Conservation (phyloP, 176 grass and related monocot genomes). For the Aegilops longissima region DNA sequence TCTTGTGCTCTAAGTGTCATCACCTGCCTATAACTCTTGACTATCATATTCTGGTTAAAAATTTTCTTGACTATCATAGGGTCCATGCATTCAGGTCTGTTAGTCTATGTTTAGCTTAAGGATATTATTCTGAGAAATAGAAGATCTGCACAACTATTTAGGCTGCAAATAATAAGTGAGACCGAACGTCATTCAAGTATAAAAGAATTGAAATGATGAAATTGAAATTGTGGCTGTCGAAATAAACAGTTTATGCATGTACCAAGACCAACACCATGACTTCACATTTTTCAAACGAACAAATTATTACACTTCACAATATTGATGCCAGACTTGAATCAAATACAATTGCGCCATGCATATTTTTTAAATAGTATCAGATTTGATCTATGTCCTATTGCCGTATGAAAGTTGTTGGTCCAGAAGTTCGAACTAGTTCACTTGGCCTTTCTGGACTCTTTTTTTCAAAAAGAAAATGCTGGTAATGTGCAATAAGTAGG, state of each 20-base stretch:
- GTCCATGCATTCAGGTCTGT: not conserved
- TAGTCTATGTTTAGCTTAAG: not conserved
- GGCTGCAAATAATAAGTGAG: not conserved
- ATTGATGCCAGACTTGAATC: not conserved
- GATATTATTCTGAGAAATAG: slow-evolving; percentile 4
- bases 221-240: not conserved
- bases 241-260: slow-evolving; percentile 5
- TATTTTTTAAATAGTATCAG: not conserved
- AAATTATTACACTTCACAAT: not conserved
- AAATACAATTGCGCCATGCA: not conserved
- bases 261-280: not conserved
- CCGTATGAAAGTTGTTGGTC: not conserved
- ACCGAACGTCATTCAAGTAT: not conserved
- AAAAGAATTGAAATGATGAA: slow-evolving; percentile 29
- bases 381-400: not conserved
- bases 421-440: not conserved
- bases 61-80: not conserved
- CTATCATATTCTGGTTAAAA: not conserved
- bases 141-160: not conserved
- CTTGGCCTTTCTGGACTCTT: not conserved
- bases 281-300: not conserved
- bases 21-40: not conserved
- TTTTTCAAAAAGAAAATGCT: not conserved
- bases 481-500: not conserved
- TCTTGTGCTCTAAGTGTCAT: slow-evolving; percentile 1